Percentiles rank a stretch among this genome's conserved stretches.
Evolutionary conservation across 164 flowering plant species (phyloP).

Genomic region (Sedum album): DNA sequence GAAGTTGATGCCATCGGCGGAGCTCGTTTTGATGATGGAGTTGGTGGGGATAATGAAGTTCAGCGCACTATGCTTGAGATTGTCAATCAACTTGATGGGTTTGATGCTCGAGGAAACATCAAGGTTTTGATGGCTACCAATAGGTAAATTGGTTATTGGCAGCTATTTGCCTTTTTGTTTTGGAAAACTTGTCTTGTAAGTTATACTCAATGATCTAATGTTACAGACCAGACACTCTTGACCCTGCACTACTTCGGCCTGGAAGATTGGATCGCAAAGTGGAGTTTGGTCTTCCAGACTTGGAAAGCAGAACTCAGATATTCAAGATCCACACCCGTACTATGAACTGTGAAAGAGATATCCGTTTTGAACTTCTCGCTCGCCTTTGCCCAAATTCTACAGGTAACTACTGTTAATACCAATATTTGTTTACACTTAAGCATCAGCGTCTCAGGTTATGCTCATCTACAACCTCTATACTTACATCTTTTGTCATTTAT

Average conservation of each 20-base stretch:
- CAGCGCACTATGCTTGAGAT: constrained; percentile 97
- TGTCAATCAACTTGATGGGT: constrained; percentile 93
- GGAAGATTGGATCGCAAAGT: constrained; percentile 92
- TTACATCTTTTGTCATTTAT: neutral
- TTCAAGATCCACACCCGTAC: constrained; percentile 92
- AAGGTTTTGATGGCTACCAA: constrained; percentile 97
- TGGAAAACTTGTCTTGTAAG: neutral
- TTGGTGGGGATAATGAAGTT: constrained; percentile 93
- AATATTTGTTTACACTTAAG: too few relatives aligned
- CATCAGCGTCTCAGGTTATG: too few relatives aligned
- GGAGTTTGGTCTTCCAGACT: constrained; percentile 93
- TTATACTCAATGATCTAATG: neutral
- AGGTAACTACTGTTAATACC: constrained; percentile 28
- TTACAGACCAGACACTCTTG: constrained; percentile 29
- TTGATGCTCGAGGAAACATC: constrained; percentile 93
- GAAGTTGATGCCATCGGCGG: constrained; percentile 98
- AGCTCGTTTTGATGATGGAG: constrained; percentile 93
- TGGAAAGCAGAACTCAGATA: constrained; percentile 91
- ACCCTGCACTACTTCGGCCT: constrained; percentile 26
- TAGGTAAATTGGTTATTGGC: constrained; percentile 30
- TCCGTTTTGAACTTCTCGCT: constrained; percentile 87
- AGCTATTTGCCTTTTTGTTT: too few relatives aligned
- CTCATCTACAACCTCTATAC: too few relatives aligned
- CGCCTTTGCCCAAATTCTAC: constrained; percentile 97
- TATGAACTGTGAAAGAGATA: constrained; percentile 95